Evolutionary conservation across 2,329 filamentous ascomycete genomes (phyloP).

Genomic region (Fragosphaeria purpurea): DNA sequence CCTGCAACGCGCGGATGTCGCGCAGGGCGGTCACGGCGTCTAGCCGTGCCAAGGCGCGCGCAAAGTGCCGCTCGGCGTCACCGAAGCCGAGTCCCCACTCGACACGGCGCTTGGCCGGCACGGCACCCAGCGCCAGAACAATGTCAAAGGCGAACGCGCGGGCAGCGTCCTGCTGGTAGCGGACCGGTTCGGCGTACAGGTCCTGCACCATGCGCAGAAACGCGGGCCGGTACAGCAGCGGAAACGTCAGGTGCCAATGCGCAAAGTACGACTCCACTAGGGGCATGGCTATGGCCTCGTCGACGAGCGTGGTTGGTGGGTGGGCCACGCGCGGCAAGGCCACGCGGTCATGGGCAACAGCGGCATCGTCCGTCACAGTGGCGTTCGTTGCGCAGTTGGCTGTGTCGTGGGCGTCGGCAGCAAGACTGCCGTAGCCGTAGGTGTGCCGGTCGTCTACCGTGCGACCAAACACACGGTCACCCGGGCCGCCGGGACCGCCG

Average conservation of each 20-base stretch:
- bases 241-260: conserved; percentile 12
- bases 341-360: background rate
- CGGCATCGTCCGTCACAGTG: background rate
- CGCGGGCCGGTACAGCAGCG: conserved; percentile 11
- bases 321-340: background rate
- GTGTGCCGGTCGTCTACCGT: background rate
- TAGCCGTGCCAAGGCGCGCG: background rate
- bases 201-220: conserved; percentile 10
- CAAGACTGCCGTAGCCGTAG: background rate
- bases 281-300: conserved; percentile 2
- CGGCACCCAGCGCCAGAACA: conserved; percentile 1
- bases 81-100: background rate
- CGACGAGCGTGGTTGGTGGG: background rate
- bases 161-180: conserved; percentile 1
- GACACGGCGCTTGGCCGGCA: background rate
- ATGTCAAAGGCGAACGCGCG: conserved; percentile 3
- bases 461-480: background rate
- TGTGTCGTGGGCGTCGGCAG: background rate
- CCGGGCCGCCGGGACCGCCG: background rate
- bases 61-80: conserved; percentile 1
- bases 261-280: conserved; percentile 11
- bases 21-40: background rate
- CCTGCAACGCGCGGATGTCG: conserved; percentile 2
- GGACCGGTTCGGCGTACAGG: background rate
- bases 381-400: background rate